Evolutionary conservation across 2,329 filamentous ascomycete genomes (phyloP), one percentile per base, ranked within the genome.

Genomic region (Paecilomyces dactylethromorphus): DNA sequence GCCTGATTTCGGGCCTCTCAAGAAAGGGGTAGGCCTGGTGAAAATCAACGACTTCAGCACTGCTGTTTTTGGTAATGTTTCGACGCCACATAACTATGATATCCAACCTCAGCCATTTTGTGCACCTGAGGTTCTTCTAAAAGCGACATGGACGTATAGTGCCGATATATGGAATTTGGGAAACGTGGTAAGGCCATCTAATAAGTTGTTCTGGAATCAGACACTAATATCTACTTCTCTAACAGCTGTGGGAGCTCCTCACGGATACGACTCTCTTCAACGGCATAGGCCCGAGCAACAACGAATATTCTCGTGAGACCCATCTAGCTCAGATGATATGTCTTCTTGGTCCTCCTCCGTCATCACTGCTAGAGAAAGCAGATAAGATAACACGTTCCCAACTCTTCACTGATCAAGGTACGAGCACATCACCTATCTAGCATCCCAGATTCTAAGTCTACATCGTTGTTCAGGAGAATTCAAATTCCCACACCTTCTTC

Each of bases 31-130:
- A 21, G 39, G 39, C 4, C 11, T 18, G 39, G 6, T 45, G 7
- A 18, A 18, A 21, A 69, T 72, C 53, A 68, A 63, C 45, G 70
- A 74, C 56, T 70, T 73, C 56, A 69, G 68, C 32, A 56, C 67
- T 21, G 66, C 69, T 7, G 63, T 67, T 33, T 66, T 60, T 58
- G 68, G 68, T 35, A 55, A 68, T 52, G 55, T 53, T 2, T 59
- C 73, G 68, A 58, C 58, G n/a, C 61, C 60, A 6, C 63, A 74
- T 67, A 63, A 81, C 73, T 63, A 78, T 69, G 56, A 76, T 69
- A 65, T 82, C 74, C 54, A 84, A n/a, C 39, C 39, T n/a, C 39
- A 18, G 39, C 5, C 39, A n/a, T 45, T 18, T 45, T 45, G 39
- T 45, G 68, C 67, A 4, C 71, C 70, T 5, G 71, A 74, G 57